Evolutionary conservation across 1,284 basidiomycete genomes (phyloP).

Genomic region (Ustilago vetiveriae): DNA sequence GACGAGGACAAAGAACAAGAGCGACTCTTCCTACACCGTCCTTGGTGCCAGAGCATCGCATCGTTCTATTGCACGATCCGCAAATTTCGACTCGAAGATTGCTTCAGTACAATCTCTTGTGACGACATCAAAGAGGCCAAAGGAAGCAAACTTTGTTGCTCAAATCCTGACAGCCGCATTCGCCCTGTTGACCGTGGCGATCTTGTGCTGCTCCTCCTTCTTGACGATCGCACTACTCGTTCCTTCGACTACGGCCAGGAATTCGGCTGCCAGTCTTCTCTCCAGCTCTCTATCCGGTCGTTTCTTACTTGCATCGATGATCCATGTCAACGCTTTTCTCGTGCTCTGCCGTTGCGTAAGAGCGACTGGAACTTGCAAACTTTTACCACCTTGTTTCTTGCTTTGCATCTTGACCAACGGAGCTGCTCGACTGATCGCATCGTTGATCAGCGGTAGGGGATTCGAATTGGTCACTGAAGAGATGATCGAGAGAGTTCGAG

Average conservation of each 20-base stretch:
- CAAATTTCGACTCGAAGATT: too few species aligned
- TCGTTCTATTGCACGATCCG: too few species aligned
- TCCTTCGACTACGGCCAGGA: conserved; percentile 67
- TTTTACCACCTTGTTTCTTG: conserved; percentile 67
- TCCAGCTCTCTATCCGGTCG: conserved; percentile 65
- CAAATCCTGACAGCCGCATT: conserved; percentile 62
- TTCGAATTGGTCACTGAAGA: conserved; percentile 60
- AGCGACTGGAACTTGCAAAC: conserved; percentile 66
- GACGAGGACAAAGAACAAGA: too few species aligned
- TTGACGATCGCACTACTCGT: conserved; percentile 65
- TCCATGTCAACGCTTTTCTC: conserved; percentile 67
- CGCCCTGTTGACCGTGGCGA: conserved; percentile 82
- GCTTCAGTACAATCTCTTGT: too few species aligned
- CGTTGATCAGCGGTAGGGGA: conserved; percentile 66
- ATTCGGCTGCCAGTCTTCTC: conserved; percentile 66
- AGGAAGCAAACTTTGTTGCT: too few species aligned
- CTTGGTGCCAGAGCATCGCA: too few species aligned
- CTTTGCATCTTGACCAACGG: conserved; percentile 67
- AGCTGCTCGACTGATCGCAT: conserved; percentile 63
- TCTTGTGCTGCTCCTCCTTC: conserved; percentile 72
- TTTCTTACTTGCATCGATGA: conserved; percentile 68
- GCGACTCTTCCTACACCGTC: too few species aligned
- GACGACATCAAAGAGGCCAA: too few species aligned
- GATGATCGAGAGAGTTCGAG: conserved; percentile 60
- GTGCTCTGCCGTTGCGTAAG: conserved; percentile 64